Evolutionary conservation across 306 rosid genomes (phyloP).

Genomic region (Aeschynomene evenia): DNA sequence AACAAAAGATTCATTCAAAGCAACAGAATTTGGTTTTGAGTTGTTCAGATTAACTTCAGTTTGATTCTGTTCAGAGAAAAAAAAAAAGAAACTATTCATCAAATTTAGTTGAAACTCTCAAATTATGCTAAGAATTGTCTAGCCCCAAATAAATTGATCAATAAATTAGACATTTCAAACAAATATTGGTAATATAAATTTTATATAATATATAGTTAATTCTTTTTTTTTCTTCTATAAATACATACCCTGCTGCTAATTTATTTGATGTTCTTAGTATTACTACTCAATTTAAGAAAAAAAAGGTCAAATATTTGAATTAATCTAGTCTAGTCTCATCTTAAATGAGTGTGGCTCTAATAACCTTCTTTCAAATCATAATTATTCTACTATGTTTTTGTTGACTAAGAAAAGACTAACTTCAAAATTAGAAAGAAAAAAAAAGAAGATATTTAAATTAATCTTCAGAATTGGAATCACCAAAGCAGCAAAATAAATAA

Average conservation of each 20-base stretch:
- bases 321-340: neutral
- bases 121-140: conserved; percentile 1
- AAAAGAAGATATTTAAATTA: neutral
- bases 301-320: neutral
- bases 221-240: too few relatives aligned
- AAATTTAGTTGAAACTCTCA: neutral
- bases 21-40: conserved; percentile 8
- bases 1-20: conserved; percentile 32
- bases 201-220: too few relatives aligned
- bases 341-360: neutral
- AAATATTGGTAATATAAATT: neutral
- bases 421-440: neutral
- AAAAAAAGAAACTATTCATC: neutral
- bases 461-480: neutral
- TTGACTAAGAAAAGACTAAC: neutral
- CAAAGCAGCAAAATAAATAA: neutral
- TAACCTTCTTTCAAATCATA: neutral
- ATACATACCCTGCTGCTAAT: neutral
- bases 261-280: too few relatives aligned
- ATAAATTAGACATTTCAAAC: neutral
- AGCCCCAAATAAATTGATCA: neutral
- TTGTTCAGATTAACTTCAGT: conserved; percentile 21
- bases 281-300: neutral
- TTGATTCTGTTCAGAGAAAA: conserved; percentile 32
- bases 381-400: neutral